Evolutionary conservation across 148 eudicot genomes (phyloP).

Genomic region (Suaeda aralocaspica): DNA sequence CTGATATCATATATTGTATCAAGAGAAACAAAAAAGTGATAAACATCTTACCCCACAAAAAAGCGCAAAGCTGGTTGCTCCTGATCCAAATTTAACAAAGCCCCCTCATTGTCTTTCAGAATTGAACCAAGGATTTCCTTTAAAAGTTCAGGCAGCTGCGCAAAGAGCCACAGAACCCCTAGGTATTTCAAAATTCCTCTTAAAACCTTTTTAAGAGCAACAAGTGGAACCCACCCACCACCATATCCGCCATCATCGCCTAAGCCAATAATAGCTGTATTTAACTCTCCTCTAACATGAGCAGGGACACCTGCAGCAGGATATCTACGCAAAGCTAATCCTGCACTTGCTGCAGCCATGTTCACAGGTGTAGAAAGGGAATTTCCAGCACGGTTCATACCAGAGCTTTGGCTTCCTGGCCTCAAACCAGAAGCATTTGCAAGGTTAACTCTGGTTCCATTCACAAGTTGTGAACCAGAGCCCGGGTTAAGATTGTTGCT

Average conservation of each 20-base stretch:
- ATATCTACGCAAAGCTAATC: constrained; percentile 65
- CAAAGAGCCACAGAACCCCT: constrained; percentile 98
- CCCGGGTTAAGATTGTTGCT: constrained; percentile 39
- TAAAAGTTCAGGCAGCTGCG: constrained; percentile 89
- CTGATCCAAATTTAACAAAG: constrained; percentile 91
- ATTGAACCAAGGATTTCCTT: constrained; percentile 94
- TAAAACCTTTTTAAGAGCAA: constrained; percentile 95
- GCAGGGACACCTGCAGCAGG: constrained; percentile 83
- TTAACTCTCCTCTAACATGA: constrained; percentile 92
- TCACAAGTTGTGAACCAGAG: constrained; percentile 48
- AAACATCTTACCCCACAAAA: constrained; percentile 83
- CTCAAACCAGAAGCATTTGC: constrained; percentile 51
- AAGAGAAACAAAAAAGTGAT: constrained; percentile 5
- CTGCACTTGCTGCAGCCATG: constrained; percentile 44
- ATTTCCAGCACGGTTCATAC: constrained; percentile 58
- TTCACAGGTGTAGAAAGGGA: constrained; percentile 51
- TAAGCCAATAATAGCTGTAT: constrained; percentile 97
- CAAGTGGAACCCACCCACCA: constrained; percentile 99
- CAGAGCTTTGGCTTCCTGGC: constrained; percentile 51
- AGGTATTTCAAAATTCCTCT: constrained; percentile 93
- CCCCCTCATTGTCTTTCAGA: constrained; percentile 92
- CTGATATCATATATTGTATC: too few species aligned
- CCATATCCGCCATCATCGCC: constrained; percentile 99
- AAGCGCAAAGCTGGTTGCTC: constrained; percentile 99
- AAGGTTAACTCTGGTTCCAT: constrained; percentile 54